Base-by-base conservation (phyloP, 129 eudicot species). In the Scalesia atractyloides region DNA sequence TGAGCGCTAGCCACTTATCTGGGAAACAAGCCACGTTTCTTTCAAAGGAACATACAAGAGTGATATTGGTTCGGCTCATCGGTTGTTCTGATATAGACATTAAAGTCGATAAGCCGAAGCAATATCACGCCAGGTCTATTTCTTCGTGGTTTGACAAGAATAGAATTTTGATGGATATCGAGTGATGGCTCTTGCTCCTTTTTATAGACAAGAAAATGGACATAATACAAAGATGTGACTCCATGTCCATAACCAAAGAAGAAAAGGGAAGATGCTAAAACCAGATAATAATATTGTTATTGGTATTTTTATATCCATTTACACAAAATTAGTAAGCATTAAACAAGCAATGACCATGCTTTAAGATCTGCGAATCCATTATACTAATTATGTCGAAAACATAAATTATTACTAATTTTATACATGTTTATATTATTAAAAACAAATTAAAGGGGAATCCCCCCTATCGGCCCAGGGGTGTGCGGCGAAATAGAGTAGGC, bases 41-140 rank as follows among this genome's bases (percentile, higher is more conserved):
- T 30, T n/a, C 73, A 68, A n/a, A 33, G 60, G 34, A 68, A 14
- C 26, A 15, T n/a, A 68, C 73, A 68, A 50, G 73, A 68, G 73
- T 68, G 73, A 68, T 68, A 68, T 30, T 68, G 73, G 61, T 68
- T 68, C 73, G 73, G 61, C 73, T 68, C 73, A 68, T 68, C 10
- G 2, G 2, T 47, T 14, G 2, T 48, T 12, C 18, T 7, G 15
- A 49, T 10, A 15, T 16, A 16, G n/a, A n/a, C n/a, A 1, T 15
- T 16, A 9, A 68, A n/a, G 4, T 7, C 11, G 30, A 68, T 49
- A 43, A 68, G 73, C 73, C 30, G 58, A 0, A 68, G 16, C 61
- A 68, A 68, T 68, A 68, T 50, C 61, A 68, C 73, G 17, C 48
- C 73, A 30, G 50, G 73, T 68, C 61, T 68, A 49, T 30, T 50